phyloP scores from a whole-genome alignment of 257 asterid genomes.

The Cynanchum wilfordii region DNA sequence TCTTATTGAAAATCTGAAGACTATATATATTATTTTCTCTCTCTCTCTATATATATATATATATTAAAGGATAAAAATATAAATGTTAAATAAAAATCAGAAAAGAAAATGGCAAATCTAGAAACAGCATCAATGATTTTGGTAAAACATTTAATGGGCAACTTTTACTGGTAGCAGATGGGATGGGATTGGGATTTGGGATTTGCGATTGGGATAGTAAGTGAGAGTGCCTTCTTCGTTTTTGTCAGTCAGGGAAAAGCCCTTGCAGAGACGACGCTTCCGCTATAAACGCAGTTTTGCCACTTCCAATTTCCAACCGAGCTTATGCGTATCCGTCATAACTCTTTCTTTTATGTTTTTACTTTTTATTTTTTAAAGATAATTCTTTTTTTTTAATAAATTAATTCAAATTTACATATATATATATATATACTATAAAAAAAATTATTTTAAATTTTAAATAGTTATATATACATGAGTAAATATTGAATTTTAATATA shows the following conservation, averaged over 20 bases:
- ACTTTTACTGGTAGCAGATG: not conserved
- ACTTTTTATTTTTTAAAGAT: too few species aligned
- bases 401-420: too few species aligned
- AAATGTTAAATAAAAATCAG: not conserved
- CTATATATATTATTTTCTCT: not conserved
- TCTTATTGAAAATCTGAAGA: not conserved
- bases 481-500: too few species aligned
- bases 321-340: not conserved
- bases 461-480: too few species aligned
- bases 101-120: conserved; percentile 2
- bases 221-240: not conserved
- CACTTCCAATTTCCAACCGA: conserved; percentile 3
- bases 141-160: not conserved
- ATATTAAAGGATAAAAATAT: not conserved
- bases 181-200: too few species aligned
- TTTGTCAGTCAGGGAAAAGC: not conserved
- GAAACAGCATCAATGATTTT: not conserved
- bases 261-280: not conserved
- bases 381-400: too few species aligned
- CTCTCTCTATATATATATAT: too few species aligned
- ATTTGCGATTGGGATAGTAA: not conserved
- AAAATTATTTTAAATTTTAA: too few species aligned
- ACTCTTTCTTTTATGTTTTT: not conserved
- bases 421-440: too few species aligned
- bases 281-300: conserved; percentile 10